These are phyloP conservation scores for Rosa persica DNA, from an alignment of 306 rosid genomes.

Conservation along the genomic window DNA sequence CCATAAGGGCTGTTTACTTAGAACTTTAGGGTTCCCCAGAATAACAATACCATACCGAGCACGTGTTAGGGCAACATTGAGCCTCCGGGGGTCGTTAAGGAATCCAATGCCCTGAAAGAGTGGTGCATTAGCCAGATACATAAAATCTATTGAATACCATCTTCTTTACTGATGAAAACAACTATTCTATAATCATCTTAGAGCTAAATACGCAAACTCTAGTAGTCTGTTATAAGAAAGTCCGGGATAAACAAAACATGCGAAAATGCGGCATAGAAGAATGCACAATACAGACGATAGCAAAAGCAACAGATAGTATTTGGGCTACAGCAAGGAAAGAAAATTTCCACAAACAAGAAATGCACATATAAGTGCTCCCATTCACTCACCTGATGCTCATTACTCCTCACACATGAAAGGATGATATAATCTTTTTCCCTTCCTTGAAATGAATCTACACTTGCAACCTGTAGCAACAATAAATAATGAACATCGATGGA, in stretches of 20 bases:
- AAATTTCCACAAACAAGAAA: not conserved
- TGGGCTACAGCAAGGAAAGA: not conserved
- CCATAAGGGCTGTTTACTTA: slow-evolving; percentile 98
- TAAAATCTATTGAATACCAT: not conserved
- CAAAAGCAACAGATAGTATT: not conserved
- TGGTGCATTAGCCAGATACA: slow-evolving; percentile 26
- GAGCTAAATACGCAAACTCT: not conserved
- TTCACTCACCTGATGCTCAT: slow-evolving; percentile 92
- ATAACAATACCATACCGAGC: slow-evolving; percentile 99
- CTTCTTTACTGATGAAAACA: not conserved
- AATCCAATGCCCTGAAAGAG: slow-evolving; percentile 88
- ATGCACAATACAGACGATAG: not conserved
- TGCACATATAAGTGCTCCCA: not conserved
- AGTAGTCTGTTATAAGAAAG: not conserved
- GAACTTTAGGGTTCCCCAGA: slow-evolving; percentile 96
- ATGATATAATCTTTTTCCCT: slow-evolving; percentile 98
- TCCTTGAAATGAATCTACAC: slow-evolving; percentile 99
- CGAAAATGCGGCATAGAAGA: not conserved
- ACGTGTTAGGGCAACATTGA: slow-evolving; percentile 95
- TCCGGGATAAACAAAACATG: not conserved
- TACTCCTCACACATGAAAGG: slow-evolving; percentile 96
- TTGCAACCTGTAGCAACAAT: slow-evolving; percentile 78
- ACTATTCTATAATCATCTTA: not conserved
- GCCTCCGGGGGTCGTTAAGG: slow-evolving; percentile 95
- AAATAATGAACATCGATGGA: slow-evolving; percentile 1